Evolutionary conservation across 2,329 filamentous ascomycete genomes (phyloP).

Genomic region (Phyllosticta paracitricarpa): DNA sequence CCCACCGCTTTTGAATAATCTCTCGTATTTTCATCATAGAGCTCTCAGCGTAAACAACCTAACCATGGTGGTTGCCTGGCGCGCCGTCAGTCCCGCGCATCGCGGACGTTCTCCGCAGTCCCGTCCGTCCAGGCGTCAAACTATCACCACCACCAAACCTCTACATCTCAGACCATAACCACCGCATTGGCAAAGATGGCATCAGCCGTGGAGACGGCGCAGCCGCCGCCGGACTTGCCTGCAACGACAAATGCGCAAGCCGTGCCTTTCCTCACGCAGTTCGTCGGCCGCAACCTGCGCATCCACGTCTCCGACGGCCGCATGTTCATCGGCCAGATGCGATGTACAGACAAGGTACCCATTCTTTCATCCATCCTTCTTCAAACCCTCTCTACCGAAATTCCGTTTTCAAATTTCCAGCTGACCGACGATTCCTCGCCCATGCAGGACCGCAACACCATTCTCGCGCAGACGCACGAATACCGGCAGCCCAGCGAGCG

Average conservation of each 20-base stretch:
- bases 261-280: slow-evolving; percentile 48
- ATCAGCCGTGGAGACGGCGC: background rate
- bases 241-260: slow-evolving; percentile 32
- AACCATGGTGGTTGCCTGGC: background rate
- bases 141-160: background rate
- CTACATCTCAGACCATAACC: background rate
- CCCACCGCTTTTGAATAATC: no score
- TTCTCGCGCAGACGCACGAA: slow-evolving; percentile 77
- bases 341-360: slow-evolving; percentile 80
- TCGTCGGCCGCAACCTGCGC: slow-evolving; percentile 70
- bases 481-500: slow-evolving; percentile 60
- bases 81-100: background rate
- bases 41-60: background rate
- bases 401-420: background rate
- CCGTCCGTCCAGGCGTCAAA: background rate
- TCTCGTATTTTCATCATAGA: background rate
- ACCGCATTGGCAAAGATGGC: background rate
- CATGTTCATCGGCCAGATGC: slow-evolving; percentile 83
- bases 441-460: slow-evolving; percentile 71
- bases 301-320: slow-evolving; percentile 73
- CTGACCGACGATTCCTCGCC: background rate
- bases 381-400: background rate
- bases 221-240: background rate
- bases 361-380: background rate
- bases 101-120: background rate